Evolutionary conservation across 1,139 yeast genomes (phyloP).

Genomic region (Candida buenavistaensis): DNA sequence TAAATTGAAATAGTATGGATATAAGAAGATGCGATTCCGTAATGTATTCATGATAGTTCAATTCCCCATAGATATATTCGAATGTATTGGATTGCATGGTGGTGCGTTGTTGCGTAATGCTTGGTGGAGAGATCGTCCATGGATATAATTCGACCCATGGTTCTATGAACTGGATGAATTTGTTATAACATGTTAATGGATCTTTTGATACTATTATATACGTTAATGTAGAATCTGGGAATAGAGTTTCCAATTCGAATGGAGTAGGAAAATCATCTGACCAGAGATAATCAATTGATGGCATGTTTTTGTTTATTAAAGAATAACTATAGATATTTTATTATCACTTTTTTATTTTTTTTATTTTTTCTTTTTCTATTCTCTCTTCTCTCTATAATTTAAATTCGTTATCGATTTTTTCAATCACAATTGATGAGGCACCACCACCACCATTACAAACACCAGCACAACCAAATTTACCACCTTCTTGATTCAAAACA

Average conservation of each 20-base stretch:
- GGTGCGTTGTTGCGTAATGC: constrained; percentile 3
- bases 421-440: constrained; percentile 57
- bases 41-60: constrained; percentile 41
- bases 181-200: constrained; percentile 7
- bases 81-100: constrained; percentile 6
- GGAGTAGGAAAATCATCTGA: constrained; percentile 10
- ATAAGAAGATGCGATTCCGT: constrained; percentile 50
- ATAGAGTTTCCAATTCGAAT: constrained; percentile 10
- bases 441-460: constrained; percentile 99
- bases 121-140: constrained; percentile 13
- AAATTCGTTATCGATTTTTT: constrained; percentile 28
- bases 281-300: constrained; percentile 14
- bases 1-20: constrained; percentile 37
- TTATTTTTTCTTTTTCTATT: no score
- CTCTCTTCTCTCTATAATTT: constrained; percentile 15
- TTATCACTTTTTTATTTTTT: no score
- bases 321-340: no score
- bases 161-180: constrained; percentile 8
- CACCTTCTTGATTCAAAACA: constrained; percentile 76
- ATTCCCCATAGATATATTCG: constrained; percentile 41
- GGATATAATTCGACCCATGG: constrained; percentile 15
- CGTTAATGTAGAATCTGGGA: constrained; percentile 10
- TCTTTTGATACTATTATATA: constrained; percentile 11
- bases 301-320: background rate
- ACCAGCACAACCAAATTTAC: constrained; percentile 91